These are phyloP conservation scores for Sutorius australiensis DNA, from an alignment of 768 basidiomycete genomes.

Conservation along the genomic window DNA sequence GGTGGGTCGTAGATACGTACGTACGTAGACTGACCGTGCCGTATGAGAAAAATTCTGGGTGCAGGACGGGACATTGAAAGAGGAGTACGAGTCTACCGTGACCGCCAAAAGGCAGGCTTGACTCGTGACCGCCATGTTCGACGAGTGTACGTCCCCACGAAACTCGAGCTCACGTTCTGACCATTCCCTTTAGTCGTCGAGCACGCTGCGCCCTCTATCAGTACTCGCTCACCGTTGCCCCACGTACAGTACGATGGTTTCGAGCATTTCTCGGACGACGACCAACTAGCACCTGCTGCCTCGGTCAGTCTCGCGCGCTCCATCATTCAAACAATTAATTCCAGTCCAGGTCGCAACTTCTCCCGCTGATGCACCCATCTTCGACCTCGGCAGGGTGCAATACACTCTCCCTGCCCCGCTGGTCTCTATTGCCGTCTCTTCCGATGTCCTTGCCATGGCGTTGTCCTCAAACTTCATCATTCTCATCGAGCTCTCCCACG, in stretches of 20 bases:
- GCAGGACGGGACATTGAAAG: conserved; percentile 42
- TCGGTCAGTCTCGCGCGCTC: conserved; percentile 8
- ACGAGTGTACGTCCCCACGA: conserved; percentile 50
- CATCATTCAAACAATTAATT: conserved; percentile 6
- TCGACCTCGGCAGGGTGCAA: conserved; percentile 86
- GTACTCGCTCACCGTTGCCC: conserved; percentile 42
- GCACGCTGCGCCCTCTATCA: conserved; percentile 57
- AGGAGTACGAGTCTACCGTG: background rate
- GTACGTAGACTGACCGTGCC: conserved; percentile 56
- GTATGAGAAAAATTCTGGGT: conserved; percentile 75
- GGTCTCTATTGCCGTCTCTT: conserved; percentile 76
- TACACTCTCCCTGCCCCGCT: conserved; percentile 85
- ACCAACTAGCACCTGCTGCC: conserved; percentile 44
- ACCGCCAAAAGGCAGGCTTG: conserved; percentile 1
- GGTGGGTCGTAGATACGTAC: background rate
- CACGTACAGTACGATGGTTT: conserved; percentile 84
- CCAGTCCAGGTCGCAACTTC: conserved; percentile 31
- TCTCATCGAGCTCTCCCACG: conserved; percentile 84
- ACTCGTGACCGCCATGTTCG: conserved; percentile 47
- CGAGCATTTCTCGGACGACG: conserved; percentile 61
- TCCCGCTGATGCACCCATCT: conserved; percentile 53
- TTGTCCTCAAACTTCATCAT: conserved; percentile 72
- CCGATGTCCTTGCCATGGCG: conserved; percentile 84
- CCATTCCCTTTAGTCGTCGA: conserved; percentile 67
- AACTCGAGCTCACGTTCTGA: background rate